Conservation (phyloP, 2,329 filamentous ascomycete species). For the Diaporthe eres region DNA sequence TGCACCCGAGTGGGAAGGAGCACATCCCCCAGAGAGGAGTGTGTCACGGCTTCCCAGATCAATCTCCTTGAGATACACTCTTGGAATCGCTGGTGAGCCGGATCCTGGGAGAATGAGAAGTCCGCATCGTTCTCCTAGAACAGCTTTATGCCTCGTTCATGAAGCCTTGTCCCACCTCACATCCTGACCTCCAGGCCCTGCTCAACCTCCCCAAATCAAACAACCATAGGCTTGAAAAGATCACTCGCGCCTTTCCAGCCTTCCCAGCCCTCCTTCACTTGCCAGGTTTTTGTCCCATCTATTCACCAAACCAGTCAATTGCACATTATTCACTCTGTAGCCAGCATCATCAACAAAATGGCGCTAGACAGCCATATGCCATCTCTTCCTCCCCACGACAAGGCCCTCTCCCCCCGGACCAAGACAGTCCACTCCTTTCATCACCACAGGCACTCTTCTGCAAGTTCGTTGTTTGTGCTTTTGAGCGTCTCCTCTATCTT, state of each 20-base stretch:
- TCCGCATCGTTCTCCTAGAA: neutral
- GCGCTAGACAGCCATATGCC: slow-evolving; percentile 36
- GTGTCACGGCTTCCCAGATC: neutral
- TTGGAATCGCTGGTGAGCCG: neutral
- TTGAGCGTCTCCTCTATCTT: neutral
- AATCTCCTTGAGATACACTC: neutral
- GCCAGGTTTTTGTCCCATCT: neutral
- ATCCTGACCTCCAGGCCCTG: neutral
- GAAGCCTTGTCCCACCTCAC: neutral
- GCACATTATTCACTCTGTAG: neutral
- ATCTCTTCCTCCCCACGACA: slow-evolving; percentile 34
- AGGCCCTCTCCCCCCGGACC: slow-evolving; percentile 37
- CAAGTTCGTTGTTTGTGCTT: slow-evolving; percentile 20
- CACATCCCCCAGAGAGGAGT: neutral
- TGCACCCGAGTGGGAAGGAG: slow-evolving; percentile 32
- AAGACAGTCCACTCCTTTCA: slow-evolving; percentile 37
- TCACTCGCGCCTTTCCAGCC: neutral
- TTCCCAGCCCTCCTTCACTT: neutral
- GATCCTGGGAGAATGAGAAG: neutral
- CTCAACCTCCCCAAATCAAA: neutral
- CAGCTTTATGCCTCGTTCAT: neutral
- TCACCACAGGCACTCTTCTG: slow-evolving; percentile 36
- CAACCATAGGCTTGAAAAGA: neutral
- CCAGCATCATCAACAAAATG: slow-evolving; percentile 32
- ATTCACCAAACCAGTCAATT: neutral